Evolutionary conservation across 306 rosid genomes (phyloP).

Genomic region (Calophaca sinica): DNA sequence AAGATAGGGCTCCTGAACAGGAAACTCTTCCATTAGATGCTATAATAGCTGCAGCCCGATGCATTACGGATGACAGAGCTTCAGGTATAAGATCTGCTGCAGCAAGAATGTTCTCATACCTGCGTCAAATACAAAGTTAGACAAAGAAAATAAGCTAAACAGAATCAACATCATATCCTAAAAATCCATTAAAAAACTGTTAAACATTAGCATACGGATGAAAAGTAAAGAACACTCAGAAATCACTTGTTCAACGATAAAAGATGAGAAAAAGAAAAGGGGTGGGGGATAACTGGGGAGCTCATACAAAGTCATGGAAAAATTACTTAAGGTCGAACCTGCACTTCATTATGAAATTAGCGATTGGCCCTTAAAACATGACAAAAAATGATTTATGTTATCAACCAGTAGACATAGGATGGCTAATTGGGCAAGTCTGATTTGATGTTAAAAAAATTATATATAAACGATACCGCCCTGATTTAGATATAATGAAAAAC

Average conservation of each 20-base stretch:
- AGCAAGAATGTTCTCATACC: slow-evolving; percentile 83
- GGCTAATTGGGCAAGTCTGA: slow-evolving; percentile 7
- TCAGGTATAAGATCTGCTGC: slow-evolving; percentile 86
- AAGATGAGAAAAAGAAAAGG: slow-evolving; percentile 10
- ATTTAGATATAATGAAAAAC: slow-evolving; percentile 4
- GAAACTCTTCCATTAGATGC: slow-evolving; percentile 80
- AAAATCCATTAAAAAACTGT: neutral
- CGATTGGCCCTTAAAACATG: neutral
- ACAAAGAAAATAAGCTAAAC: slow-evolving; percentile 10
- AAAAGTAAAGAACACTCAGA: slow-evolving; percentile 7
- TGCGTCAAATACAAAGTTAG: slow-evolving; percentile 58
- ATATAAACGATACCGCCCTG: neutral
- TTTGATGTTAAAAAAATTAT: neutral
- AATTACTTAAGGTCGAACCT: slow-evolving; percentile 13
- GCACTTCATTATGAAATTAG: slow-evolving; percentile 7
- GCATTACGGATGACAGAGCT: slow-evolving; percentile 68
- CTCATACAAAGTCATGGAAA: neutral
- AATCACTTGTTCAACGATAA: slow-evolving; percentile 2
- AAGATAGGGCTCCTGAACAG: slow-evolving; percentile 66
- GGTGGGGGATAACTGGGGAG: neutral
- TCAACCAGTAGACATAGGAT: neutral
- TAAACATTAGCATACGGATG: slow-evolving; percentile 27
- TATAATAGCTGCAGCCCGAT: slow-evolving; percentile 66
- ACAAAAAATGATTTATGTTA: neutral
- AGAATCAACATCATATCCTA: slow-evolving; percentile 10